phyloP scores from a whole-genome alignment of 129 eudicot genomes.

The Pittosporum tobira region DNA sequence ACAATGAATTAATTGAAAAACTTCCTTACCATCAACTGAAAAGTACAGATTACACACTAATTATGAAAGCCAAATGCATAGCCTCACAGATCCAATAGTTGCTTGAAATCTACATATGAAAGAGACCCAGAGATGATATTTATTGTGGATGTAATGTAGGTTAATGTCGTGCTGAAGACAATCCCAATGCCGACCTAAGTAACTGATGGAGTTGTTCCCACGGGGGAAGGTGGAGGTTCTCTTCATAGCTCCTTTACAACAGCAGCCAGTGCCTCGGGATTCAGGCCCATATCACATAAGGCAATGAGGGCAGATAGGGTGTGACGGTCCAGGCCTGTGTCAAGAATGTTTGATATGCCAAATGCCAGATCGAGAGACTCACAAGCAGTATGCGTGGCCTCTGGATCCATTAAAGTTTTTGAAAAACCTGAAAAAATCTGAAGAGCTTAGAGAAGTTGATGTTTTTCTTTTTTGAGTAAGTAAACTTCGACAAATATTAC shows the following conservation, averaged over 20 bases:
- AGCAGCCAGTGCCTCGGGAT: conserved; percentile 51
- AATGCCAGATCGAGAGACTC: conserved; percentile 51
- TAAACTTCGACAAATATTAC: too few species aligned
- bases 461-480: too few species aligned
- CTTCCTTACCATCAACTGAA: too few species aligned
- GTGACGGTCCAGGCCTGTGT: conserved; percentile 55
- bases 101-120: too few species aligned
- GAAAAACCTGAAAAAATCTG: not conserved
- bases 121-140: too few species aligned
- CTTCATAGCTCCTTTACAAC: conserved; percentile 45
- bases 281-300: conserved; percentile 43
- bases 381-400: conserved; percentile 40
- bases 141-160: too few species aligned
- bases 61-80: too few species aligned
- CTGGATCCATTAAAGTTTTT: conserved; percentile 32
- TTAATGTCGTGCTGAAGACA: not conserved
- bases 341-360: conserved; percentile 56
- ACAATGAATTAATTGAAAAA: too few species aligned
- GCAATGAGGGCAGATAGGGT: conserved; percentile 49
- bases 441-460: too few species aligned
- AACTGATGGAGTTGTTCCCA: conserved; percentile 2
- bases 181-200: not conserved
- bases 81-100: too few species aligned
- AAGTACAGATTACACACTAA: too few species aligned
- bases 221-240: conserved; percentile 21